phyloP scores from a whole-genome alignment of 768 basidiomycete species.

The Pleurotus cornucopiae region DNA sequence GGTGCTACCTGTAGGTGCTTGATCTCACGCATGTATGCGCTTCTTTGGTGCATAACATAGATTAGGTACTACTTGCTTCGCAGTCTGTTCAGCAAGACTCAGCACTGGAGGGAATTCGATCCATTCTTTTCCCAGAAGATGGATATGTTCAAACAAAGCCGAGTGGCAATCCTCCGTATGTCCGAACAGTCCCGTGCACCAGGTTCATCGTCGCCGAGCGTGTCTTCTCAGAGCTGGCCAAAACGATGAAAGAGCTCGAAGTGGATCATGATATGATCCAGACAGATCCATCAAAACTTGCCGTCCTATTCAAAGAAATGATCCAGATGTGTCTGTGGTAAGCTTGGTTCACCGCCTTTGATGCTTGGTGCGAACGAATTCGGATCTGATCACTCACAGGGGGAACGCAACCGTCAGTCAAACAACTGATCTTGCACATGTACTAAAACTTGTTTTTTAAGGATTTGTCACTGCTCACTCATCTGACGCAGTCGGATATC shows the following conservation, averaged over 20 bases:
- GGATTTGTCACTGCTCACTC: constrained; percentile 90
- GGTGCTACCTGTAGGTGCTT: constrained; percentile 66
- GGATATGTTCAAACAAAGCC: constrained; percentile 77
- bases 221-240: constrained; percentile 57
- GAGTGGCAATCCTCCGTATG: constrained; percentile 74
- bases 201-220: background rate
- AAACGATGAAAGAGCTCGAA: constrained; percentile 65
- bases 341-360: constrained; percentile 6
- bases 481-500: constrained; percentile 79
- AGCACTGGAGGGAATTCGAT: constrained; percentile 73
- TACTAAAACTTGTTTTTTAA: constrained; percentile 19
- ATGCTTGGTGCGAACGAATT: background rate
- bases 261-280: constrained; percentile 38
- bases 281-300: constrained; percentile 49
- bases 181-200: constrained; percentile 6
- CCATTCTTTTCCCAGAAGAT: constrained; percentile 77
- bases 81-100: constrained; percentile 62
- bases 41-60: background rate
- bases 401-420: constrained; percentile 84
- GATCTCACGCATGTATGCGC: background rate
- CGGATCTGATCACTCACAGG: constrained; percentile 37
- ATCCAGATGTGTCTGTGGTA: constrained; percentile 87
- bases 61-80: constrained; percentile 80
- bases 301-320: constrained; percentile 77
- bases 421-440: background rate